phyloP scores from a whole-genome alignment of 331 rosid species.

The Pyracantha coccinea region DNA sequence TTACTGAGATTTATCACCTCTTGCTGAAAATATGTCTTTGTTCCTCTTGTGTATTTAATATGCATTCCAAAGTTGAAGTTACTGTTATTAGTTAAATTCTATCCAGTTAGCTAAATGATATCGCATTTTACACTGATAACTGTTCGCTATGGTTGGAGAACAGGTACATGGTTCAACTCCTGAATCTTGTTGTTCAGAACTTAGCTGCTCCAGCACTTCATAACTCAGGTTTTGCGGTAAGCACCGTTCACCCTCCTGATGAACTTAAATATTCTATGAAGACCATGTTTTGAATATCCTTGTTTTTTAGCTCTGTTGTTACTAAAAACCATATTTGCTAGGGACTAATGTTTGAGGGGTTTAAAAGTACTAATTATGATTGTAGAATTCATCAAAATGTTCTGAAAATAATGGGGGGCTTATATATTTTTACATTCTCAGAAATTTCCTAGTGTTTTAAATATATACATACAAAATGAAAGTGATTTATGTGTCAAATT shows the following conservation, averaged over 20 bases:
- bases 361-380: not conserved
- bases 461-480: not conserved
- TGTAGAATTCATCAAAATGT: not conserved
- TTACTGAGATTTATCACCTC: conserved; percentile 12
- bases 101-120: conserved; percentile 2
- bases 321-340: not conserved
- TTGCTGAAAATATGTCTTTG: not conserved
- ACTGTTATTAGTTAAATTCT: not conserved
- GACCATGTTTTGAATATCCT: not conserved
- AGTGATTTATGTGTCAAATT: not conserved
- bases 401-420: not conserved
- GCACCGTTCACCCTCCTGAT: conserved; percentile 23
- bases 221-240: conserved; percentile 96
- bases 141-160: conserved; percentile 23
- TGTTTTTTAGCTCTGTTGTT: not conserved
- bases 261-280: conserved; percentile 3
- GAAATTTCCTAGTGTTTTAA: not conserved
- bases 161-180: conserved; percentile 96
- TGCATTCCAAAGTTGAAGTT: conserved; percentile 11
- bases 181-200: conserved; percentile 76
- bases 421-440: not conserved
- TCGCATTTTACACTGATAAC: conserved; percentile 14
- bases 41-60: not conserved
- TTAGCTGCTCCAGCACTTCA: conserved; percentile 96
- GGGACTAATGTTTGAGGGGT: not conserved